Evolutionary conservation across 805 yeast species (phyloP), one percentile per base, ranked within the genome.

Genomic region (Torulaspora maleeae): DNA sequence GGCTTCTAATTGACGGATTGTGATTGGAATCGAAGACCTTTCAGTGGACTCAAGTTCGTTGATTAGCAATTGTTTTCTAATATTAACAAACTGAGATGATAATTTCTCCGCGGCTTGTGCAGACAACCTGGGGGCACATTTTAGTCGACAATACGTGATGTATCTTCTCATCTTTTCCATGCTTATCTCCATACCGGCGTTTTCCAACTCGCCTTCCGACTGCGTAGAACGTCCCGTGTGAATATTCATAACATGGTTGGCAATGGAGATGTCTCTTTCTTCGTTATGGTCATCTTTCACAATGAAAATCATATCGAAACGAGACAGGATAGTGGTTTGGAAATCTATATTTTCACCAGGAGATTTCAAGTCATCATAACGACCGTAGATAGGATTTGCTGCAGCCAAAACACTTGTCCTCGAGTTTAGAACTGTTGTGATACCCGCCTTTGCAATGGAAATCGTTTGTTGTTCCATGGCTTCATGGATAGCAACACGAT

Each of bases 391-490:
- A 3, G 99, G 99, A 68, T 93, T 93, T 6, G 99, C 99, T 19
- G 99, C 99, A 0, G 99, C 99, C 38, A 93, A 73, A 3, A 93
- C 99, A 28, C 95, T 83, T 0, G 99, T 93, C 69, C 99, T 78
- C 3, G 99, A 93, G 67, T 93, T 93, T 56, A 93, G 75, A 45
- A 93, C 90, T 0, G 99, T 93, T 2, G 98, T 93, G 56, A 93
- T 93, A 66, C 99, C 99, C 8, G 99, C 99, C 66, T 93, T 93
- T 27, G 99, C 99, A 64, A 93, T 90, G 11, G 98, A 91, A 48
- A 93, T 93, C 0, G 99, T 93, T 69, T 93, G 99, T 68, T 93
- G 99, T 71, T 93, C 99, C 99, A 93, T 93, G 10, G 99, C 99
- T 73, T 93, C 99, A 68, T 93, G 99, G 55, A 93, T 93, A 0